A percentile compares a stretch with the other conserved stretches of the same genome.
Conservation (phyloP, 192 early-diverging fungal species). For the Coemansia sp. region DNA sequence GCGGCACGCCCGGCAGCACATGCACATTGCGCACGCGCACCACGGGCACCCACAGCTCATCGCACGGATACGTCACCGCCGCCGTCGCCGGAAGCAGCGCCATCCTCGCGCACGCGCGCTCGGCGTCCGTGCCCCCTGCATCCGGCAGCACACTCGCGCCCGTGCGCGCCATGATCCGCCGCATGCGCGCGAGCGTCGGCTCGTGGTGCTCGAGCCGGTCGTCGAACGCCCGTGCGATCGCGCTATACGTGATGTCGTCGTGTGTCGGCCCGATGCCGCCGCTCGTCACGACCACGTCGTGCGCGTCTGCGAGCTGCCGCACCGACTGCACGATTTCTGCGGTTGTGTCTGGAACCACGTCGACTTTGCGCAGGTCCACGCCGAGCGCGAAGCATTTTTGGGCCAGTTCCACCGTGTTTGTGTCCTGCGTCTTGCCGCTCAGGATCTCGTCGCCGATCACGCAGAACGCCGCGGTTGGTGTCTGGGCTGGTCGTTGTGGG, state of each 20-base stretch:
- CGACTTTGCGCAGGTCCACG: conserved; percentile 57
- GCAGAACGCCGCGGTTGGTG: conserved; percentile 49
- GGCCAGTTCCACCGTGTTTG: conserved; percentile 61
- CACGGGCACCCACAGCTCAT: conserved; percentile 70
- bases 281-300: conserved; percentile 66
- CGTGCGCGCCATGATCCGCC: conserved; percentile 17
- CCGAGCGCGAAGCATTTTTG: conserved; percentile 61
- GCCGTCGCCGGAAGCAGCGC: conserved; percentile 58
- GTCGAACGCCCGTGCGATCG: conserved; percentile 61
- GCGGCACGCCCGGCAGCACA: conserved; percentile 68
- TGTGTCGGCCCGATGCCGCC: conserved; percentile 75
- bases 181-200: conserved; percentile 59
- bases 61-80: conserved; percentile 39
- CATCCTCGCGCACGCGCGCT: conserved; percentile 60
- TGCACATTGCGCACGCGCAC: conserved; percentile 64
- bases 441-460: conserved; percentile 77
- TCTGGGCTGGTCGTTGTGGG: too few relatives aligned
- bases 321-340: conserved; percentile 51
- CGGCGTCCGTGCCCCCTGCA: conserved; percentile 20
- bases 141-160: conserved; percentile 21
- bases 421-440: conserved; percentile 66
- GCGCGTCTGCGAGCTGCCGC: conserved; percentile 42
- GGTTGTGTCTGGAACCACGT: conserved; percentile 46
- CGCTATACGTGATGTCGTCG: conserved; percentile 66
- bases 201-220: conserved; percentile 54